Conservation (phyloP, 2,329 filamentous ascomycete genomes). For the Monosporascus ibericus region DNA sequence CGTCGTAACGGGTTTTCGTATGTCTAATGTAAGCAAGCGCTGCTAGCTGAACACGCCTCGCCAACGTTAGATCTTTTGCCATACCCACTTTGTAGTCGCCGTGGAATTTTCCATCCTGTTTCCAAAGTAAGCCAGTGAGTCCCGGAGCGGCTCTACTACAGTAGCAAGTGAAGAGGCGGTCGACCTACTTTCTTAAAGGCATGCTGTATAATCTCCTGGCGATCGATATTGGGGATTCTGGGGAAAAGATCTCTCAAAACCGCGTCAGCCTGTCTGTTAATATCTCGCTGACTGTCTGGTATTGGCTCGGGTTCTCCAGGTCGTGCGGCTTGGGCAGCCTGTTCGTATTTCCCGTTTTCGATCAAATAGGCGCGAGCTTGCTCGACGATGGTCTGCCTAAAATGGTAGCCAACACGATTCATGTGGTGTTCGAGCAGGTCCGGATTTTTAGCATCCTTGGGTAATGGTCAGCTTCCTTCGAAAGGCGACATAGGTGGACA, state of each 20-base stretch:
- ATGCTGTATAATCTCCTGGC: constrained; percentile 55
- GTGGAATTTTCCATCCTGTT: constrained; percentile 44
- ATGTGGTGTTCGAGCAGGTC: constrained; percentile 44
- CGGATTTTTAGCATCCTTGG: constrained; percentile 28
- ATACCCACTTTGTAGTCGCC: constrained; percentile 53
- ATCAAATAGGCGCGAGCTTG: constrained; percentile 35
- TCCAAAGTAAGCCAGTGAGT: constrained; percentile 1
- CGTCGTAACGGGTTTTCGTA: constrained; percentile 60
- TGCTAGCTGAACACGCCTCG: constrained; percentile 58
- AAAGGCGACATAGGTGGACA: not conserved
- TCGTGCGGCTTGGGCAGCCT: constrained; percentile 17
- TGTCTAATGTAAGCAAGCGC: constrained; percentile 62
- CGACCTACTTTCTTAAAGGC: constrained; percentile 54
- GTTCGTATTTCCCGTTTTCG: constrained; percentile 18
- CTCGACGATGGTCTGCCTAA: constrained; percentile 53
- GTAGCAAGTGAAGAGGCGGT: not conserved
- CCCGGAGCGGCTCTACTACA: not conserved
- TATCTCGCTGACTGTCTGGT: constrained; percentile 51
- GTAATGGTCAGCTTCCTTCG: constrained; percentile 8
- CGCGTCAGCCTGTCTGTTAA: constrained; percentile 56
- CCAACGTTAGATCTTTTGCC: constrained; percentile 48
- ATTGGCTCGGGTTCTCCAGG: constrained; percentile 48
- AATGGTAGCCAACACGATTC: constrained; percentile 55
- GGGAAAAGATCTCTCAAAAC: constrained; percentile 60
- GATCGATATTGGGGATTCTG: constrained; percentile 58